These are phyloP conservation scores for Alternaria hordeiaustralica DNA, from an alignment of 2,329 filamentous ascomycete species.

Conservation along the genomic window DNA sequence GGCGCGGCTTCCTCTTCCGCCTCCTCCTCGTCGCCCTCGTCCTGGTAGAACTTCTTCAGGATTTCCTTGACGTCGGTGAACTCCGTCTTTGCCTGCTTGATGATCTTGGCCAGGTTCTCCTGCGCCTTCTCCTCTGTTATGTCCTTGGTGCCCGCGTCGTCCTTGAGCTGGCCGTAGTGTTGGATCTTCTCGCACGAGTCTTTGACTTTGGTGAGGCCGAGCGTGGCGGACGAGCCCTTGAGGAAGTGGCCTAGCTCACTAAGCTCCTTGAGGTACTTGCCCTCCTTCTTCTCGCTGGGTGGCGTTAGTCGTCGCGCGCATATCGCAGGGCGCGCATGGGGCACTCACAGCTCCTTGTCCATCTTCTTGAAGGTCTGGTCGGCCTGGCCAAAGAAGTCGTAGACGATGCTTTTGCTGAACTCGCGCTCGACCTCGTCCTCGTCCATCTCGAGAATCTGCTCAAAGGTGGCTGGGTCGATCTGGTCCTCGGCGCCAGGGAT, in stretches of 20 bases:
- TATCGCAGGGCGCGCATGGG: neutral
- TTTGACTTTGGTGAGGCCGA: constrained; percentile 88
- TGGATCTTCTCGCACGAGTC: constrained; percentile 97
- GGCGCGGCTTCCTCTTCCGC: constrained; percentile 45
- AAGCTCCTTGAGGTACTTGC: constrained; percentile 65
- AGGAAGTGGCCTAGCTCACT: constrained; percentile 92
- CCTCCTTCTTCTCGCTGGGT: constrained; percentile 67
- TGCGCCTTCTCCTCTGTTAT: constrained; percentile 72
- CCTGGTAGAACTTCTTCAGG: constrained; percentile 74
- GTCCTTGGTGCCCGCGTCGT: constrained; percentile 72
- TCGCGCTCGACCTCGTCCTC: constrained; percentile 84
- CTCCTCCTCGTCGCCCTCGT: constrained; percentile 44
- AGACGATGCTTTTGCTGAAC: constrained; percentile 88
- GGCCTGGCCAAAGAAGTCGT: constrained; percentile 92
- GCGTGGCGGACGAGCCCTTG: constrained; percentile 94
- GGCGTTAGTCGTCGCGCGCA: constrained; percentile 13
- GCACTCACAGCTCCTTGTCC: constrained; percentile 79
- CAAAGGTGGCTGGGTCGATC: constrained; percentile 82
- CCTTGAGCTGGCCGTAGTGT: constrained; percentile 83
- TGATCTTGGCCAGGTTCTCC: constrained; percentile 70
- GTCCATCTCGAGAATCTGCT: constrained; percentile 98
- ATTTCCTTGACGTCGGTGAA: constrained; percentile 75
- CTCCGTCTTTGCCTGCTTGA: constrained; percentile 76
- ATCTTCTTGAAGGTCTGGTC: constrained; percentile 85
- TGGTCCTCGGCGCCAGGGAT: constrained; percentile 72